Base-by-base conservation (phyloP, 352 stramenopile genomes). In the Plasmopara halstedii region DNA sequence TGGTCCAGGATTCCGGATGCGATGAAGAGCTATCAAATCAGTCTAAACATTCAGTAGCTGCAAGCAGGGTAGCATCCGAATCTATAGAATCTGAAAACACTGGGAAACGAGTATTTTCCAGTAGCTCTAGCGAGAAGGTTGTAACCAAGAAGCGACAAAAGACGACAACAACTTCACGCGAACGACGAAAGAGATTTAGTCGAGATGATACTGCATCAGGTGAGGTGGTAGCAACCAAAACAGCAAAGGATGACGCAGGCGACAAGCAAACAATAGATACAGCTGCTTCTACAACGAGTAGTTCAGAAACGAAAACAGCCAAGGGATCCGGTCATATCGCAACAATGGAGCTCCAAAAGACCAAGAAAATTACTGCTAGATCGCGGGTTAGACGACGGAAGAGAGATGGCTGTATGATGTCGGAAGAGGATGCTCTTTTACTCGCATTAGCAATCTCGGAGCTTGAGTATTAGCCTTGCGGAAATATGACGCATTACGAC, bases 361-460 rank as follows among this genome's bases (percentile, higher is more conserved):
- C 19, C 11, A 29, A 11, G 25, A 29, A 29, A 29, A 6, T 11
- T 18, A 9, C 20, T 29, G 17, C 35, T 17, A 42, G 8, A 23
- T 13, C 10, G 29, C 21, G 36, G 27, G 19, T 7, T 42, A 22
- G 35, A 27, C 35, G n/a, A 27, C 19, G 11, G 27, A 27, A 22
- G 18, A 29, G 15, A 18, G 18, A 38, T 42, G 36, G 3, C 22
- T 17, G 5, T 21, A 31, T 31, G 9, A 42, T 42, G 21, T 19
- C 36, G 19, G 36, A 42, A 33, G 55, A 69, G 31, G 58, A 72
- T 27, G 63, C 58, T 27, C 37, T 72, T 22, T 46, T 66, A 37
- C 52, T 72, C 48, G 63, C 63, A 32, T 48, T 72, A 21, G 56
- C 61, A 22, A 67, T 67, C 33, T 72, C 63, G 6, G 55, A 72